phyloP scores from a whole-genome alignment of 2,329 filamentous ascomycete species.

The Bipolaris oryzae region DNA sequence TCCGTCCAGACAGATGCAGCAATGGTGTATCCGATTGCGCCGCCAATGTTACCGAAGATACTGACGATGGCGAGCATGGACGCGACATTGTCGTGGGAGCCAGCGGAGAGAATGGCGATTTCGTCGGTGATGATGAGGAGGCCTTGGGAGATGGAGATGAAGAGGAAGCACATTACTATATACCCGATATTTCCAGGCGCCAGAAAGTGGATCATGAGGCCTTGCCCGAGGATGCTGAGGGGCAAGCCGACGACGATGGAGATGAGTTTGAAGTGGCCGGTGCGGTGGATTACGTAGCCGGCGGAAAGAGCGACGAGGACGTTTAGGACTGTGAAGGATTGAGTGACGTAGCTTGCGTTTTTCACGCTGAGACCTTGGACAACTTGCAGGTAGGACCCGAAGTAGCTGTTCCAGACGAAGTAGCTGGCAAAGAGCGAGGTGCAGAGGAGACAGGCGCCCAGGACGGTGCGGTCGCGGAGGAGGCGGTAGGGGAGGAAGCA shows the following conservation, averaged over 20 bases:
- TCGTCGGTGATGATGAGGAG: constrained; percentile 32
- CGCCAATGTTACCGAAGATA: constrained; percentile 64
- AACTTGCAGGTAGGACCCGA: constrained; percentile 48
- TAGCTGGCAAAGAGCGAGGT: constrained; percentile 38
- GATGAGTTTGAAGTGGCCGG: constrained; percentile 27
- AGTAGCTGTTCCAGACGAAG: constrained; percentile 46
- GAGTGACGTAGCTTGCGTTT: constrained; percentile 42
- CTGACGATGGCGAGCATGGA: constrained; percentile 53
- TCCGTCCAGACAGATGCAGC: constrained; percentile 67
- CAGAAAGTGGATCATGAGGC: constrained; percentile 40
- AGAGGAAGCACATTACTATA: constrained; percentile 40
- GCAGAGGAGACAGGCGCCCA: constrained; percentile 58
- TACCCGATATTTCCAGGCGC: constrained; percentile 32
- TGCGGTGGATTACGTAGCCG: constrained; percentile 20
- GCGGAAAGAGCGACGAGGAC: constrained; percentile 18
- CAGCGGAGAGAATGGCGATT: constrained; percentile 40
- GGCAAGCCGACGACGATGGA: constrained; percentile 27
- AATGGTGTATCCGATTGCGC: constrained; percentile 55
- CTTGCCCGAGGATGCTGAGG: constrained; percentile 25
- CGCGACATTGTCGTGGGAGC: constrained; percentile 54
- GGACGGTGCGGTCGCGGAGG: constrained; percentile 47
- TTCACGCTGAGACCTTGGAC: constrained; percentile 33
- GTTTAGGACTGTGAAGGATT: constrained; percentile 40
- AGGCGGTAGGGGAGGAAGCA: constrained; percentile 51
- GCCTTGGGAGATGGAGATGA: constrained; percentile 33